phyloP scores from a whole-genome alignment of 768 basidiomycete genomes.

The Leccinum olivaceopallidum region DNA sequence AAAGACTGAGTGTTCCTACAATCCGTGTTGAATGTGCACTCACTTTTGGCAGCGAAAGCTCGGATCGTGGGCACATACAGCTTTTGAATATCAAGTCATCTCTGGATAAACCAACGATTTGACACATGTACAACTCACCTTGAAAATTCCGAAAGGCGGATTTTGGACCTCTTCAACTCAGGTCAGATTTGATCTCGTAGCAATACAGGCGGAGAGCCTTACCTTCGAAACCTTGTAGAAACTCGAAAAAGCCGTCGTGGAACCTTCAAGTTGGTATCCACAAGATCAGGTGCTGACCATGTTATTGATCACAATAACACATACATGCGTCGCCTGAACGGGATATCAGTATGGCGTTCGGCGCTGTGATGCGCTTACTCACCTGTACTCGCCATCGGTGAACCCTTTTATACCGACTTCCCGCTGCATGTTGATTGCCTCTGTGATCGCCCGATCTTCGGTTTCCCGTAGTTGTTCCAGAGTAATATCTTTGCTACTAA shows the following conservation, averaged over 20 bases:
- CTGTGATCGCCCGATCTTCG: conserved; percentile 41
- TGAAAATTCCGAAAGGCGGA: not conserved
- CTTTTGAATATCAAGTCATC: not conserved
- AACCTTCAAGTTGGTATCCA: not conserved
- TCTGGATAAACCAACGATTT: not conserved
- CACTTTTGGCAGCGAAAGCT: not conserved
- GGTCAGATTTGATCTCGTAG: not conserved
- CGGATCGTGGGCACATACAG: not conserved
- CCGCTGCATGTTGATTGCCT: conserved; percentile 39
- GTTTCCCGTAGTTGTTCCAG: conserved; percentile 35
- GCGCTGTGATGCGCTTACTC: conserved; percentile 21
- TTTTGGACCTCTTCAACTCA: not conserved
- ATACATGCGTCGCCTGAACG: not conserved
- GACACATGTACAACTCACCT: not conserved
- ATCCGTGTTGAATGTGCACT: not conserved
- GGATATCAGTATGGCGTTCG: not conserved
- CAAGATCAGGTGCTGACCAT: not conserved
- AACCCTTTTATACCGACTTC: conserved; percentile 42
- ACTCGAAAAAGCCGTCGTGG: not conserved
- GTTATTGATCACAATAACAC: not conserved
- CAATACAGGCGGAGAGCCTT: not conserved
- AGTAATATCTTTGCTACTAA: conserved; percentile 36
- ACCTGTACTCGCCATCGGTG: conserved; percentile 44
- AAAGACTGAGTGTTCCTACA: not conserved
- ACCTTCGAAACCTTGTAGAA: not conserved